Base-by-base conservation (phyloP, 306 rosid genomes). In the Chamaecrista fasciculata region DNA sequence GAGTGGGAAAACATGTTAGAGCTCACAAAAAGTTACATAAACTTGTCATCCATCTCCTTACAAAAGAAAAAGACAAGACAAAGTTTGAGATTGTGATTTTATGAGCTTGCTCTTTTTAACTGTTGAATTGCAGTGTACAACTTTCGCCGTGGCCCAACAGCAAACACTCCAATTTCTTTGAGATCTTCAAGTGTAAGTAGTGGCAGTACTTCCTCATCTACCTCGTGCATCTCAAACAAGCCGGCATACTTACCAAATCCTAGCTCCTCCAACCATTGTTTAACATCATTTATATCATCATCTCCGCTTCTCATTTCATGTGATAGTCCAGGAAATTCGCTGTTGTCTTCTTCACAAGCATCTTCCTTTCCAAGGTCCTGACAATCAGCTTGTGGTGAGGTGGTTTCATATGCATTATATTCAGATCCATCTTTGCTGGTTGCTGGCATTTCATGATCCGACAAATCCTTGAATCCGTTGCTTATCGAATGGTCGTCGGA, bases 181-280 rank as follows among this genome's bases (percentile, higher is more conserved):
- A 80, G 84, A 80, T 80, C 84, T 51, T 80, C 81, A 43, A 80
- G 69, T 8, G 84, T 76, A 49, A 76, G 84, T 73, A 80, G 69
- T 19, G 70, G 78, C 72, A 80, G 31, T 33, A 65, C 84, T 63
- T 76, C 81, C 66, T 80, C 84, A 12, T 80, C 84, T 14, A 80
- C 81, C 68, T 80, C 84, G 0, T 80, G 84, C 69, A 57, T 76
- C 74, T 80, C 81, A 6, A 80, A 80, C 26, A 67, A 46, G 39
- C 70, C 72, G 33, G 84, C 78, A 61, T 80, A 76, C 57, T 61
- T 76, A 14, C 81, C 81, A 44, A 80, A 76, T 20, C 84, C 81
- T 1, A 76, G 64, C 52, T 76, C 78, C 66, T 80, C 72, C 65
- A 76, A 55, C 84, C 84, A 80, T 37, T 43, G 61, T 14, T 44